Evolutionary conservation across 345 rosid genomes (phyloP), one percentile per base, ranked within the genome.

Genomic region (Crucihimalaya himalaica): DNA sequence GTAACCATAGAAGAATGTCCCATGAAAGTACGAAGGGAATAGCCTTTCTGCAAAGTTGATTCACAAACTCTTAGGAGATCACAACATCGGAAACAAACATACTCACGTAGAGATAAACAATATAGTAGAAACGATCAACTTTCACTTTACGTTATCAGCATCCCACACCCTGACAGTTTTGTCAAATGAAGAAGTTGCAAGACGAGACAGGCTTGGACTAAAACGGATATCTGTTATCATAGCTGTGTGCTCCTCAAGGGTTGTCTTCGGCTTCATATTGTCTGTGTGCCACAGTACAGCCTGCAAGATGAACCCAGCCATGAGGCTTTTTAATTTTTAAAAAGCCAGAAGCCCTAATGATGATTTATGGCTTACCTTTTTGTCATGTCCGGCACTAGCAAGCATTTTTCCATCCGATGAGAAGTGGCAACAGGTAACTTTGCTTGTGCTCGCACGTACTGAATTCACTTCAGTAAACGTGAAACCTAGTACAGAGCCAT

Each of bases 141-240:
- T 68, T 42, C 57, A 82, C 52, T 87, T 82, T 52, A 95, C 99
- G 78, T 85, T 92, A 78, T 92, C 99, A 73, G 91, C 97, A 71
- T 95, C 99, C 99, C 99, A 95, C 70, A 95, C 98, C 77, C 92
- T 82, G 83, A 95, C 99, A 69, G 97, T 88, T 81, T 92, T 92
- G 84, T 95, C 99, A 53, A 86, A 95, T 12, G 99, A 95, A 52
- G 99, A 92, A 43, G 99, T 95, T 32, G 98, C 99, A 65, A 95
- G 89, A 20, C 93, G 94, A 40, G 96, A 71, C 84, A 82, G 83
- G 89, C 86, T 90, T 15, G 97, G 93, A 79, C 98, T 90, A 78
- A 95, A 95, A 63, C 99, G 99, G 48, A 95, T 86, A 68, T 95
- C 99, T 2, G 97, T 95, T 66, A 95, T 92, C 82, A 85, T 70